Evolutionary conservation across 2,329 filamentous ascomycete genomes (phyloP), one percentile per base, ranked within the genome.

Genomic region (Cryphonectria japonica): DNA sequence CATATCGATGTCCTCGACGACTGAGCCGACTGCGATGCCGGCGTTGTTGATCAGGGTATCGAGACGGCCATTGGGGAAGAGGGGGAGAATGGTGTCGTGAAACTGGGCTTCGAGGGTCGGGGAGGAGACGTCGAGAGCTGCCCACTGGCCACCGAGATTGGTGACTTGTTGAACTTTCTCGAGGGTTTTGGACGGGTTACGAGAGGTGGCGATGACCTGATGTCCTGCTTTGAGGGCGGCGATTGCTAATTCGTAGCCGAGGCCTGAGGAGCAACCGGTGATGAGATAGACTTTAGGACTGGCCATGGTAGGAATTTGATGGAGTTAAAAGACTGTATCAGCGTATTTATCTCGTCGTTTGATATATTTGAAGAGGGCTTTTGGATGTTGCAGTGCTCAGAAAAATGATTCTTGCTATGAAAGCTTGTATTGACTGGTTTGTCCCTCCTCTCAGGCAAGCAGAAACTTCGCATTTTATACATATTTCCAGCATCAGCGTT

Each of bases 41-140:
- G 71, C 73, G 29, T 71, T 77, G 68, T 76, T 77, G 57, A 76
- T 72, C 57, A 72, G 68, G 34, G 68, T 65, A 60, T 72, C 71
- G 37, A 72, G 39, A 16, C 61, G 59, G 43, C 64, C 68, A 34
- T 37, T 22, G 29, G 41, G n/a, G 14, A 67, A n/a, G 8, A 70
- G 11, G 14, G 69, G 66, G 19, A 68, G 61, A 8, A 71, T 46
- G 11, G n/a, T 39, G 3, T 66, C 62, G 22, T 29, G 52, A 14
- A 69, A 69, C 13, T 69, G 68, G 19, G 26, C 22, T 9, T 70
- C 71, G 41, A 72, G 50, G 14, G 19, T 14, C 0, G 68, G 50
- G 3, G 71, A 67, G 26, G 68, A 54, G 13, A 72, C 71, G 34
- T 72, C 68, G 22, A 72, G 32, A 16, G 68, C 19, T 19, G 68